Conservation (phyloP, 495 filamentous ascomycete genomes). For the Penicillium lividum region DNA sequence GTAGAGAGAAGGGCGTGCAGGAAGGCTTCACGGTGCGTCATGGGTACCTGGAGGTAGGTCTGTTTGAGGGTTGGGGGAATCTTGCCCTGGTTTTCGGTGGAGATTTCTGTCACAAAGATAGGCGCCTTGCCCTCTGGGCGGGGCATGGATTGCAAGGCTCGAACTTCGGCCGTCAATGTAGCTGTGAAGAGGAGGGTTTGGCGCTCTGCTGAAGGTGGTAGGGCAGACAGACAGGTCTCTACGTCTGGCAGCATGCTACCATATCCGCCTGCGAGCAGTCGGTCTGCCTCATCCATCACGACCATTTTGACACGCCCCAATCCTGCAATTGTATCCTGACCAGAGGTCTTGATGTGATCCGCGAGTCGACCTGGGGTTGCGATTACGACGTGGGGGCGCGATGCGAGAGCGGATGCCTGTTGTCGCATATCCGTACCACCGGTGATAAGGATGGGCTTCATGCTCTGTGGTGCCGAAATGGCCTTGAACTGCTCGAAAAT, state of each 20-base stretch:
- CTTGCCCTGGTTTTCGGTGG: conserved; percentile 62
- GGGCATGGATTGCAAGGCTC: conserved; percentile 74
- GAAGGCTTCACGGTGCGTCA: conserved; percentile 90
- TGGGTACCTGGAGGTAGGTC: conserved; percentile 80
- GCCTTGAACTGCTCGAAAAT: conserved; percentile 95
- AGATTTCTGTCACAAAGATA: conserved; percentile 87
- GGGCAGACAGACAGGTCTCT: conserved; percentile 76
- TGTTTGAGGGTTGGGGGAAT: conserved; percentile 81
- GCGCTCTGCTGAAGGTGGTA: conserved; percentile 70
- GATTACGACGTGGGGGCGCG: conserved; percentile 87
- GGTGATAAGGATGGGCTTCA: conserved; percentile 84
- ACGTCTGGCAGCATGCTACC: conserved; percentile 94
- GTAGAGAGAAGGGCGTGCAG: conserved; percentile 88
- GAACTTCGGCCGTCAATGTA: conserved; percentile 91
- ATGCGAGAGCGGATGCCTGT: conserved; percentile 79
- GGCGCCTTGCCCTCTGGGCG: conserved; percentile 64
- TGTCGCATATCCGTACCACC: conserved; percentile 90
- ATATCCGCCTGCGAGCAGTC: conserved; percentile 71
- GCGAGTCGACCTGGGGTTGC: conserved; percentile 93
- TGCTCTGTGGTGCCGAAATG: conserved; percentile 77
- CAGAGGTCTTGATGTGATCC: conserved; percentile 88
- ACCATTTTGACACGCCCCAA: conserved; percentile 77
- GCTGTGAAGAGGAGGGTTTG: conserved; percentile 97
- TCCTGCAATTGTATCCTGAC: conserved; percentile 82
- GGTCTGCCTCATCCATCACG: conserved; percentile 95